A percentile compares a stretch with the other conserved stretches of the same genome.
Evolutionary conservation across 495 filamentous ascomycete species (phyloP).

Genomic region (Cercophora scortea): DNA sequence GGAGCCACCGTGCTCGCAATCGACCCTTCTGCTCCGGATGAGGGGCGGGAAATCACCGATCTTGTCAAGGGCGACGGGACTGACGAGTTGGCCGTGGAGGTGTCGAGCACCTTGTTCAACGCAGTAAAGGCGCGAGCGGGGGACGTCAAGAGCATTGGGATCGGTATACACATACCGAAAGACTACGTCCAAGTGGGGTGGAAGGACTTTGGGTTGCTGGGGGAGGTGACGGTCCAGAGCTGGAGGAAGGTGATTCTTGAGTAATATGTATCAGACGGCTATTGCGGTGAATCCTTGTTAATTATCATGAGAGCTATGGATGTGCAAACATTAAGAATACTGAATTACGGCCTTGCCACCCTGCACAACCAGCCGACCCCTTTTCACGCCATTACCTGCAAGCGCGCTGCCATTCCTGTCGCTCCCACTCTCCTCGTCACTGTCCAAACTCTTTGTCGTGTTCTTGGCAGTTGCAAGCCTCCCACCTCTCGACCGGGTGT

Average conservation of each 20-base stretch:
- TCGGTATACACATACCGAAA: conserved; percentile 1
- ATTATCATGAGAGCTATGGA: no score
- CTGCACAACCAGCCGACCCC: no score
- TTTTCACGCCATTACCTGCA: no score
- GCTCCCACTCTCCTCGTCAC: no score
- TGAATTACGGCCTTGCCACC: no score
- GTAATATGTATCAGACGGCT: background rate
- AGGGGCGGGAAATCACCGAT: conserved; percentile 14
- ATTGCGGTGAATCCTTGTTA: no score
- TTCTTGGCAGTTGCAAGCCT: no score
- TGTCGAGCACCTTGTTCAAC: conserved; percentile 16
- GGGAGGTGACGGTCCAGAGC: conserved; percentile 7
- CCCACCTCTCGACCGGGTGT: no score
- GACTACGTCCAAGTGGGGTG: conserved; percentile 4
- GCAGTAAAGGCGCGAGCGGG: conserved; percentile 12
- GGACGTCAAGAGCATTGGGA: conserved; percentile 3
- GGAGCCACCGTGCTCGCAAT: conserved; percentile 14
- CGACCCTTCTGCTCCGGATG: conserved; percentile 11
- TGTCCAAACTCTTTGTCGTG: no score
- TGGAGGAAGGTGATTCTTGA: conserved; percentile 2
- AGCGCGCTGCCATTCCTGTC: no score
- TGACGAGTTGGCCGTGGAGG: conserved; percentile 14
- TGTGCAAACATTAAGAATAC: no score
- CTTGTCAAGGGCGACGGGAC: conserved; percentile 8
- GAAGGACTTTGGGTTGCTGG: conserved; percentile 10